Conservation (phyloP, 495 filamentous ascomycete genomes). For the Thermochaetoides thermophila region DNA sequence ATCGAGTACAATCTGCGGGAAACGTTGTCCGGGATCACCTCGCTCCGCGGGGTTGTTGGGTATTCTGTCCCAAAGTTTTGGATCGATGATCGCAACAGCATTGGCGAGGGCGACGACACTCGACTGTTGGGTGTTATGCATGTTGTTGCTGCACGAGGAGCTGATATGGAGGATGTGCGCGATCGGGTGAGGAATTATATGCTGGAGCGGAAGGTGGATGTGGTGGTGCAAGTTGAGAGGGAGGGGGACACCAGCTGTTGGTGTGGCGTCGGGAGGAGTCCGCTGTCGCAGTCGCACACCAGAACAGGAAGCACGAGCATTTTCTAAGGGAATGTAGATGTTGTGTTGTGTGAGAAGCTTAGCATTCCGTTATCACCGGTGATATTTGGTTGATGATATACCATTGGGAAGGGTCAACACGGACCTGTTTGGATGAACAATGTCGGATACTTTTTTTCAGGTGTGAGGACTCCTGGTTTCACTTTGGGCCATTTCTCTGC, state of each 20-base stretch:
- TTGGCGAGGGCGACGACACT: constrained; percentile 24
- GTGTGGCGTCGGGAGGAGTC: constrained; percentile 43
- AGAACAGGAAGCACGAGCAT: constrained; percentile 11
- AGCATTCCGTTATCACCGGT: too few relatives aligned
- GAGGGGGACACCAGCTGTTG: constrained; percentile 67
- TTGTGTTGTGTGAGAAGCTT: too few relatives aligned
- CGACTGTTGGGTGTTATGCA: constrained; percentile 66
- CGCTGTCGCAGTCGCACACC: constrained; percentile 13
- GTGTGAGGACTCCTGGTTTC: too few relatives aligned
- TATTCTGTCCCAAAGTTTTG: constrained; percentile 89
- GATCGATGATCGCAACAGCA: constrained; percentile 56
- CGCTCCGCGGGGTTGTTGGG: constrained; percentile 66
- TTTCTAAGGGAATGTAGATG: constrained; percentile 14
- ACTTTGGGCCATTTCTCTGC: not conserved
- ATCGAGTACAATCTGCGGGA: constrained; percentile 82
- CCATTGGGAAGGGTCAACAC: too few relatives aligned
- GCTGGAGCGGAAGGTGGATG: constrained; percentile 47
- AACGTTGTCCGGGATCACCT: constrained; percentile 68
- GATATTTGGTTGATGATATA: too few relatives aligned
- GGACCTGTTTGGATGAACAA: too few relatives aligned
- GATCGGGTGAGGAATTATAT: constrained; percentile 48
- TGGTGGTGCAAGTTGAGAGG: constrained; percentile 60
- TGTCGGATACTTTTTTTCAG: too few relatives aligned
- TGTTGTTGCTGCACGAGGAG: constrained; percentile 52
- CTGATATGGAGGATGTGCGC: constrained; percentile 64